phyloP scores from a whole-genome alignment of 768 basidiomycete genomes.

The Tricholoma bakamatsutake region DNA sequence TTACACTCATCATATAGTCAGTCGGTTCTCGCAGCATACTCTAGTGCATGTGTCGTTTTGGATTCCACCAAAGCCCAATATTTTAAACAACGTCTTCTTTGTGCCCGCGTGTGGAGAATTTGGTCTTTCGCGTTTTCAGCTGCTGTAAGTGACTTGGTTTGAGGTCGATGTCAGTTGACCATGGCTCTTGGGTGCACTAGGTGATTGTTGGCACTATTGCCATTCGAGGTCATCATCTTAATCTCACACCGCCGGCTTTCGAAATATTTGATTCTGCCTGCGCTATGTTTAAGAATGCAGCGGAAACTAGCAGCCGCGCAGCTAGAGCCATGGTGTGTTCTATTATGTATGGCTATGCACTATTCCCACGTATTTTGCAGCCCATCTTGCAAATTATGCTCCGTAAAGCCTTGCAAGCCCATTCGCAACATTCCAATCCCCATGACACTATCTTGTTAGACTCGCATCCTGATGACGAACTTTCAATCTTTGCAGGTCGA shows the following conservation, averaged over 20 bases:
- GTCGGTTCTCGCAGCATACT: slow-evolving; percentile 48
- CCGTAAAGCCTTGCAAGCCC: slow-evolving; percentile 32
- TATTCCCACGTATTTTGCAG: slow-evolving; percentile 19
- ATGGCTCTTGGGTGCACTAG: slow-evolving; percentile 18
- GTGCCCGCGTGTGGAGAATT: slow-evolving; percentile 49
- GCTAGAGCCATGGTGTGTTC: slow-evolving; percentile 39
- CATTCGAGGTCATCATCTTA: slow-evolving; percentile 35
- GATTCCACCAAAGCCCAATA: slow-evolving; percentile 36
- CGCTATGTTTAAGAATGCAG: slow-evolving; percentile 36
- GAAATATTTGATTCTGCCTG: slow-evolving; percentile 43
- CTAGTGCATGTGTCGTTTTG: slow-evolving; percentile 43
- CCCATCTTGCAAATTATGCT: slow-evolving; percentile 41
- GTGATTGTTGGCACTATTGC: slow-evolving; percentile 52
- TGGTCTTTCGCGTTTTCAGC: slow-evolving; percentile 56
- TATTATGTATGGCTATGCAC: not conserved
- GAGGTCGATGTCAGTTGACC: not conserved
- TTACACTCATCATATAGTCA: slow-evolving; percentile 40
- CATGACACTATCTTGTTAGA: slow-evolving; percentile 13
- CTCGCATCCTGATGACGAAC: slow-evolving; percentile 24
- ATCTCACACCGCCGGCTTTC: slow-evolving; percentile 40
- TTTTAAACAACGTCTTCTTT: slow-evolving; percentile 36
- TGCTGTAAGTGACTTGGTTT: slow-evolving; percentile 31
- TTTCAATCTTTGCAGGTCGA: slow-evolving; percentile 31
- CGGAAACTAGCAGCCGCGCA: slow-evolving; percentile 41
- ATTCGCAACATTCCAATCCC: slow-evolving; percentile 11